Base-by-base conservation (phyloP, 2,329 filamentous ascomycete species). In the Aspergillus quadricinctus region DNA sequence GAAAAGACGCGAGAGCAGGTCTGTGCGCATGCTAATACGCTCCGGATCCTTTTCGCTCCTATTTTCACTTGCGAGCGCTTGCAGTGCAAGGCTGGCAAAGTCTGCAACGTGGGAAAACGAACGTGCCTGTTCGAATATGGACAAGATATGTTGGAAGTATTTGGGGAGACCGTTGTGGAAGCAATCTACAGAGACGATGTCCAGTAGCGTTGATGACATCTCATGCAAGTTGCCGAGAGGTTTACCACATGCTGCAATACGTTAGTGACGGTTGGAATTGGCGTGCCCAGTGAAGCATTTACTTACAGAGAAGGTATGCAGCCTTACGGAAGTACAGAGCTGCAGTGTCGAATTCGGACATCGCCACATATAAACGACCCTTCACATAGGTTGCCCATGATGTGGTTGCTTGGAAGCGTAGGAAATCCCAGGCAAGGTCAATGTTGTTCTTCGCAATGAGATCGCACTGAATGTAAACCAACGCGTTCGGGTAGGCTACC, bases 141-240 rank as follows among this genome's bases (percentile, higher is more conserved):
- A 81, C 11, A 92, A 83, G 51, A 97, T 83, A 71, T 99, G 94
- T 45, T 88, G 85, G 72, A 95, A 95, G 75, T 97, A 99, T 60
- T 84, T 86, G 4, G 90, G 83, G 43, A 92, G 80, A 1, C 93
- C 94, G 55, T 84, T 84, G 68, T 92, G 81, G 67, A 88, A 86
- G 52, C 71, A 78, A 53, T 80, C 78, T 11, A 87, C 88, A 62
- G 96, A 90, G 2, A 87, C 85, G 25, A 90, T 85, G 53, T 89
- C 86, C 23, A 97, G 80, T 14, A 96, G 82, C 8, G 85, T 84
- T 46, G 78, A 76, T 7, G 78, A 81, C 70, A 78, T 72, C 56
- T 75, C 71, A 48, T 76, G 72, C 31, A 79, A 66, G 57, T 77
- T 75, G 35, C 76, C 77, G 49, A 76, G 63, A 6, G 77, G 72